Percentiles rank a stretch among this genome's conserved stretches.
phyloP scores from a whole-genome alignment of 768 basidiomycete genomes.

The Kwoniella dejecticola region DNA sequence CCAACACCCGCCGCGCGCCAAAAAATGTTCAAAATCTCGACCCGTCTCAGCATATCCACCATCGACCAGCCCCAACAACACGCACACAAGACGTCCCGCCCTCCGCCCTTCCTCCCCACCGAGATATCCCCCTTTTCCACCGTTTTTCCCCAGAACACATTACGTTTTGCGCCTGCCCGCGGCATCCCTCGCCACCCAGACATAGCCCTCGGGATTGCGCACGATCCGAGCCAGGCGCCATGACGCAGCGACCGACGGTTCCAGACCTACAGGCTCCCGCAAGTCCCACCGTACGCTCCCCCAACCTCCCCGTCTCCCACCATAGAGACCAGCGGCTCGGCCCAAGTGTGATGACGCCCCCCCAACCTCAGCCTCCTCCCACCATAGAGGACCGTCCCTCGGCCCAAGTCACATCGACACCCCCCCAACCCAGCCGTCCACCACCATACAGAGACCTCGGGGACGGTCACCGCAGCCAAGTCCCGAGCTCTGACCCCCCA shows the following conservation, averaged over 20 bases:
- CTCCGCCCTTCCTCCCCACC: neutral
- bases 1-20: neutral
- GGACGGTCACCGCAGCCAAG: too few species aligned
- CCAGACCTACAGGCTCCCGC: neutral
- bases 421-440: neutral
- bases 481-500: neutral
- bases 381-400: neutral
- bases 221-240: slow-evolving; percentile 8
- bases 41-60: neutral
- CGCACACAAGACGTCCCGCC: neutral
- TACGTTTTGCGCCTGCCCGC: neutral
- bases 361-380: neutral
- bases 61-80: neutral
- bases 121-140: neutral
- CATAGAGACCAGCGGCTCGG: neutral
- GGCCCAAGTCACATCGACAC: neutral
- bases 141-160: neutral
- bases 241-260: neutral
- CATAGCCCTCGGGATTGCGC: slow-evolving; percentile 1
- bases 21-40: neutral
- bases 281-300: neutral
- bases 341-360: neutral
- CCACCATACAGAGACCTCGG: neutral
- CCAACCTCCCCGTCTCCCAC: neutral
- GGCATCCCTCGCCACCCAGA: neutral